Percentiles rank a stretch among this genome's conserved stretches.
Conservation (phyloP, 2,329 filamentous ascomycete genomes). For the Niveomyces coronatus region DNA sequence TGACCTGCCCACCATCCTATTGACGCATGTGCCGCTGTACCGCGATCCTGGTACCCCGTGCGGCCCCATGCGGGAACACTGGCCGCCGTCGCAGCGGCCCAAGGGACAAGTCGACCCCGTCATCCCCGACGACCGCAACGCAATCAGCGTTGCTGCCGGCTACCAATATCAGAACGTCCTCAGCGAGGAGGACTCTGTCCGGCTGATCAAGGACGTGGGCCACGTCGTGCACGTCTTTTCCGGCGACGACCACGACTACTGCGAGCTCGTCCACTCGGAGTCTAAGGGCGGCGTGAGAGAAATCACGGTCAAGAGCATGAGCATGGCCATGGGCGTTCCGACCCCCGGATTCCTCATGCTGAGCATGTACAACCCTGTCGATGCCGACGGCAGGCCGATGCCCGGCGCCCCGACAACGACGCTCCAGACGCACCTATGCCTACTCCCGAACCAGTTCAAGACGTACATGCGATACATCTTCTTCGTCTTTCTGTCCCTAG, state of each 20-base stretch:
- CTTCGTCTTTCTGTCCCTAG: slow-evolving; percentile 44
- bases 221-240: slow-evolving; percentile 83
- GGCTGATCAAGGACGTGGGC: slow-evolving; percentile 66
- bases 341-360: slow-evolving; percentile 79
- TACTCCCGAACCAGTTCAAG: slow-evolving; percentile 77
- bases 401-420: slow-evolving; percentile 41
- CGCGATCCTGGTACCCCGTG: slow-evolving; percentile 75
- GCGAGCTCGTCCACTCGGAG: slow-evolving; percentile 70
- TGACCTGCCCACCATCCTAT: slow-evolving; percentile 76
- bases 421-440: slow-evolving; percentile 79
- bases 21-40: slow-evolving; percentile 87
- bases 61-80: slow-evolving; percentile 75
- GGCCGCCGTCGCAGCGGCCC: slow-evolving; percentile 57
- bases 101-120: slow-evolving; percentile 45
- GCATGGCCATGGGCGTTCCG: slow-evolving; percentile 91
- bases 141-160: slow-evolving; percentile 65
- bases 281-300: slow-evolving; percentile 59
- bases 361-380: slow-evolving; percentile 87
- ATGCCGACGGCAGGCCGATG: slow-evolving; percentile 42
- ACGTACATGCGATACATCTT: slow-evolving; percentile 73
- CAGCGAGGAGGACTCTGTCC: slow-evolving; percentile 61
- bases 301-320: slow-evolving; percentile 91
- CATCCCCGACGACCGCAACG: slow-evolving; percentile 59
- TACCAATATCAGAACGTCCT: slow-evolving; percentile 98
- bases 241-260: slow-evolving; percentile 97